Conservation (phyloP, 2,329 filamentous ascomycete genomes). For the Colletotrichum lentis region DNA sequence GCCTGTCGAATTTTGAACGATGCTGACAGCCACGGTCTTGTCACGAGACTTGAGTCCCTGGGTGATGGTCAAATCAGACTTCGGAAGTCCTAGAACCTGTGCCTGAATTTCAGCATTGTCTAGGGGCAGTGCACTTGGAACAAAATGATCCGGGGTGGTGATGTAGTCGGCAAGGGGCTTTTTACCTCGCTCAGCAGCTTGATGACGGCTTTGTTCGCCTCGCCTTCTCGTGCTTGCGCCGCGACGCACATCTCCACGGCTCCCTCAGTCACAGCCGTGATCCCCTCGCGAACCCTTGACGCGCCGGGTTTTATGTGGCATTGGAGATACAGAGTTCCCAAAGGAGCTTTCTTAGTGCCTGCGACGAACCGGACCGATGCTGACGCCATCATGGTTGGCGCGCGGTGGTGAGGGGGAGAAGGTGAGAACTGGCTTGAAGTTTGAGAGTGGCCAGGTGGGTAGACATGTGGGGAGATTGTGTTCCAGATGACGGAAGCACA, state of each 20-base stretch:
- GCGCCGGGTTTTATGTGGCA: conserved; percentile 75
- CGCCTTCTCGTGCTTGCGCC: conserved; percentile 70
- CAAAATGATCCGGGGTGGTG: background rate
- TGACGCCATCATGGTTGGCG: conserved; percentile 10
- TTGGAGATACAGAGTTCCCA: conserved; percentile 63
- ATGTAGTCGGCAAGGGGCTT: background rate
- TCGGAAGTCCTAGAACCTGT: conserved; percentile 67
- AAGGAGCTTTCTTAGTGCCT: conserved; percentile 55
- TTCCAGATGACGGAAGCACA: background rate
- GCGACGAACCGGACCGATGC: conserved; percentile 58
- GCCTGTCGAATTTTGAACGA: conserved; percentile 46
- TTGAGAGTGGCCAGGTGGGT: conserved; percentile 9
- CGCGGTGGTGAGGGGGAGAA: background rate
- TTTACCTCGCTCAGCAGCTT: conserved; percentile 67
- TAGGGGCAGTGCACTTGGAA: background rate
- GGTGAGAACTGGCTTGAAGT: background rate
- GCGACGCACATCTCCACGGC: conserved; percentile 71
- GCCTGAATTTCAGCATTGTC: background rate
- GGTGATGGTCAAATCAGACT: conserved; percentile 68
- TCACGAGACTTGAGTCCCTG: conserved; percentile 70
- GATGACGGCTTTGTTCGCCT: conserved; percentile 73
- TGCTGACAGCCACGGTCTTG: conserved; percentile 64
- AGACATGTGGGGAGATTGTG: conserved; percentile 6
- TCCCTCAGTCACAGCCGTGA: conserved; percentile 63
- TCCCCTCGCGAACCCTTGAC: conserved; percentile 67